Conservation (phyloP, 2,329 filamentous ascomycete genomes). For the Colletotrichum gigasporum region DNA sequence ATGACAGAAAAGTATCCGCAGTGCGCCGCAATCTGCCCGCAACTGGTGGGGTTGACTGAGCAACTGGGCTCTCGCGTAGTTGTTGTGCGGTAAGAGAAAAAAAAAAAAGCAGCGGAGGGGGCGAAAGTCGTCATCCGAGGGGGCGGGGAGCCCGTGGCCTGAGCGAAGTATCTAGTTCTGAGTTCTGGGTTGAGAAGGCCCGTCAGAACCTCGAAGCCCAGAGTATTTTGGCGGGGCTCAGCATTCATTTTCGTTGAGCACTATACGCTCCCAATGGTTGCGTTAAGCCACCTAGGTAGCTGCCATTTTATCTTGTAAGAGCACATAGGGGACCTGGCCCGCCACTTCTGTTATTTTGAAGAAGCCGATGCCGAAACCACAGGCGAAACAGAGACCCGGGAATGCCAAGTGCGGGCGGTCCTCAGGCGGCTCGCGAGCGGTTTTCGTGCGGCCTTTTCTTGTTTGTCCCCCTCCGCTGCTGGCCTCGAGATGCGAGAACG, state of each 20-base stretch:
- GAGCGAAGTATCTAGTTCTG: too few species aligned
- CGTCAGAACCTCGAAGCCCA: too few species aligned
- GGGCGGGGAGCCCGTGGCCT: too few species aligned
- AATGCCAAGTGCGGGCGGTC: neutral
- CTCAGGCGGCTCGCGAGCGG: neutral
- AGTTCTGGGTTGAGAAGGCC: too few species aligned
- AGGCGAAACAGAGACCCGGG: neutral
- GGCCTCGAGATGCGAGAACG: neutral
- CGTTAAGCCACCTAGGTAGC: too few species aligned
- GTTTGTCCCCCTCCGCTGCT: neutral
- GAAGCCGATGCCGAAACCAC: neutral
- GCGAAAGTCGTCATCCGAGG: too few species aligned
- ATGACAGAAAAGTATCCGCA: neutral
- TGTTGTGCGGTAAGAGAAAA: too few species aligned
- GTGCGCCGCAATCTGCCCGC: neutral
- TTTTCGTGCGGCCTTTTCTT: slow-evolving; percentile 1
- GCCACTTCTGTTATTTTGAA: too few species aligned
- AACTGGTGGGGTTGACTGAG: neutral
- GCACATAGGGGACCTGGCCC: too few species aligned
- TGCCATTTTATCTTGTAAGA: too few species aligned
- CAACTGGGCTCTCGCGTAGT: too few species aligned
- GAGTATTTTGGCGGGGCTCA: neutral
- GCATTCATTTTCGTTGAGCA: neutral
- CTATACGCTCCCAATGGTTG: neutral
- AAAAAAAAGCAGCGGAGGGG: too few species aligned